Evolutionary conservation across 352 stramenopile species (phyloP), one percentile per base, ranked within the genome.

Genomic region (Pythium aristosporum): DNA sequence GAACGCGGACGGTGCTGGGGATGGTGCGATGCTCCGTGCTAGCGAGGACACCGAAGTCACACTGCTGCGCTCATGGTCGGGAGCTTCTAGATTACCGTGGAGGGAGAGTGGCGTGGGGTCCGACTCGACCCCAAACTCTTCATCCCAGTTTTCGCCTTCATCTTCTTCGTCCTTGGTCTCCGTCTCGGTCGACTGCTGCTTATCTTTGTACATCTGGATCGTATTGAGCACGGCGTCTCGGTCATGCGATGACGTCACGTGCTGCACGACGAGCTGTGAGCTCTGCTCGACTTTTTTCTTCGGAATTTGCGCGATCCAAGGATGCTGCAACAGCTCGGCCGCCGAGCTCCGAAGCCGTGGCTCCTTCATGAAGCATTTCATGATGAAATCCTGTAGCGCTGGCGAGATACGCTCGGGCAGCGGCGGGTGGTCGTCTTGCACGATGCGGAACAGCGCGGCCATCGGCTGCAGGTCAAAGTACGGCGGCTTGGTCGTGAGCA

Each of bases 301-400:
- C 0, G 86, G 88, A 61, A 94, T 95, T 57, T 93, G 85, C 5
- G 82, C 77, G 55, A 98, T 96, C 92, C 92, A 98, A 25, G 91
- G 90, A 61, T 97, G 89, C 36, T 58, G 56, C 4, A 98, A 73
- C 47, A 98, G 79, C 57, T 98, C 88, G 8, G 88, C 77, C 0
- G 91, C 91, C 5, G 85, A 94, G 30, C 72, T 75, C 51, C 90
- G 77, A 34, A 97, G 70, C 28, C 80, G 69, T 20, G 92, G 89
- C 62, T 98, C 88, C 69, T 97, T 97, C 84, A 96, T 94, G 65
- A 96, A 95, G 42, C 88, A 96, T 49, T 96, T 94, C 81, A 92
- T 91, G 60, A 96, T 92, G 34, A 98, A 98, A 61, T 97, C 90
- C 36, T 96, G 80, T 20, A 97, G 77, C 13, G 82, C 89, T 12